Conservation (phyloP, 306 rosid genomes). For the Crotalaria pallida region DNA sequence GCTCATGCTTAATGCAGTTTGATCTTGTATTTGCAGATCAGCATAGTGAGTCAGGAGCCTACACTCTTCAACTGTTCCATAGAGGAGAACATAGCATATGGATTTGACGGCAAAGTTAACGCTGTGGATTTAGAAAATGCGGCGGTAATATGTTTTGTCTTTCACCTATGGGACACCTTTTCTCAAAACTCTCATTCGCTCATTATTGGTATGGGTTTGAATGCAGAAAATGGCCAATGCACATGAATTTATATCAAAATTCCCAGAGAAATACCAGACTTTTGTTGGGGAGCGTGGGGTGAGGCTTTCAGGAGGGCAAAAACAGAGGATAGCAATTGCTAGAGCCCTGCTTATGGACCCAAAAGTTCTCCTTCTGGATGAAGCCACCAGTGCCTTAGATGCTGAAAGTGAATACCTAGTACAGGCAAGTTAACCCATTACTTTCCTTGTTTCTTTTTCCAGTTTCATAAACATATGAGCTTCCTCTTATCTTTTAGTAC, state of each 20-base stretch:
- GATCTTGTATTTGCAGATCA: slow-evolving; percentile 44
- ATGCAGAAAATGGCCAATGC: slow-evolving; percentile 82
- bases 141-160: slow-evolving; percentile 45
- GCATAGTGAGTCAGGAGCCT: slow-evolving; percentile 84
- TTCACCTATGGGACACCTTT: neutral
- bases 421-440: slow-evolving; percentile 32
- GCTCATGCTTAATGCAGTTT: slow-evolving; percentile 18
- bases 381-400: slow-evolving; percentile 79
- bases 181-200: slow-evolving; percentile 4
- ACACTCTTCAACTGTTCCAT: slow-evolving; percentile 72
- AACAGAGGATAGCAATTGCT: slow-evolving; percentile 71
- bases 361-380: slow-evolving; percentile 55
- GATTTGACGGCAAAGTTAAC: slow-evolving; percentile 57
- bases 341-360: slow-evolving; percentile 71
- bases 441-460: neutral
- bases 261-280: slow-evolving; percentile 62
- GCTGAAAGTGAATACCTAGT: slow-evolving; percentile 77
- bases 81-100: slow-evolving; percentile 81
- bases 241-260: slow-evolving; percentile 52
- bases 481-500: neutral
- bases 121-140: slow-evolving; percentile 50
- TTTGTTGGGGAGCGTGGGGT: slow-evolving; percentile 63
- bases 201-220: slow-evolving; percentile 10
- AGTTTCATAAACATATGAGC: neutral
- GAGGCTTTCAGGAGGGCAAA: slow-evolving; percentile 79